Conservation (phyloP, 352 stramenopile genomes). For the Thraustotheca clavata region DNA sequence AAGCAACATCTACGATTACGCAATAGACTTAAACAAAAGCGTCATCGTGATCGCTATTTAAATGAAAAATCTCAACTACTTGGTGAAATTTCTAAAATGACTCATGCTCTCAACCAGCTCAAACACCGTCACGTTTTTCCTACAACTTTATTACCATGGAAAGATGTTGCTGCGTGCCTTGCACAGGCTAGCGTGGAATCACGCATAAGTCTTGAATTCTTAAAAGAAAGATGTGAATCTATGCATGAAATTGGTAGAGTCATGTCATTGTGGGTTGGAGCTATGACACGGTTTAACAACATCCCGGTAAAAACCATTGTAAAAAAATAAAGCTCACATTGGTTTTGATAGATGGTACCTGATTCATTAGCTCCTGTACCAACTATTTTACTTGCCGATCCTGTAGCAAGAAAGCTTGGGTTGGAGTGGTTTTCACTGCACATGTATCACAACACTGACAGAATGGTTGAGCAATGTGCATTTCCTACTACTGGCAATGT, state of each 20-base stretch:
- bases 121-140: not conserved
- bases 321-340: no score
- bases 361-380: not conserved
- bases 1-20: not conserved
- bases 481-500: not conserved
- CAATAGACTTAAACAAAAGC: constrained; percentile 1
- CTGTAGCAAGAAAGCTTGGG: not conserved
- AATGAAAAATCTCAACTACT: not conserved
- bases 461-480: not conserved
- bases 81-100: not conserved
- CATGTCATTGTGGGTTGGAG: not conserved
- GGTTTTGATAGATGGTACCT: no score
- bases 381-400: not conserved
- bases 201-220: not conserved
- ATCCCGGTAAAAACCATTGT: no score
- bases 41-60: not conserved
- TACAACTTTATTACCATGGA: not conserved
- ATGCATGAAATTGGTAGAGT: not conserved
- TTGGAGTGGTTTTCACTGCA: constrained; percentile 10
- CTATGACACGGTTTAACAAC: not conserved
- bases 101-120: not conserved
- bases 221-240: not conserved
- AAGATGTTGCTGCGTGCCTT: not conserved
- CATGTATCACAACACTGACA: constrained; percentile 5
- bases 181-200: constrained; percentile 2